These are phyloP conservation scores for Magnolia changhungtana DNA, from an alignment of 164 flowering plant species.

Conservation along the genomic window DNA sequence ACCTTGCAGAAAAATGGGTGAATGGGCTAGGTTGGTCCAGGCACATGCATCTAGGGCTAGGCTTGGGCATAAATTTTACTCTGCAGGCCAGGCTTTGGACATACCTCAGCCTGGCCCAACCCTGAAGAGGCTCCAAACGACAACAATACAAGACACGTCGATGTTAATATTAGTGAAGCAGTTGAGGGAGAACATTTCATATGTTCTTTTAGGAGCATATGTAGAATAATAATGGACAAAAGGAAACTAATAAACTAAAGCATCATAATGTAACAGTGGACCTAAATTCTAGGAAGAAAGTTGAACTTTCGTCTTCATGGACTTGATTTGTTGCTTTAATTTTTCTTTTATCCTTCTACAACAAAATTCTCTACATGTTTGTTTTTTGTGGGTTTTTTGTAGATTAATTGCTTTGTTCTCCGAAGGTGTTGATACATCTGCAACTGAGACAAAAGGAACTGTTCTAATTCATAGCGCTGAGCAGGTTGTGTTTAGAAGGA, in stretches of 20 bases:
- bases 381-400: slow-evolving; percentile 1
- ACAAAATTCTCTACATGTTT: background rate
- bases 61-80: too few species aligned
- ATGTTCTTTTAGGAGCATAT: too few species aligned
- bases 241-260: background rate
- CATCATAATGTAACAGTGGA: background rate
- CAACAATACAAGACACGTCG: too few species aligned
- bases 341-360: background rate
- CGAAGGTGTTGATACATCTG: slow-evolving; percentile 92
- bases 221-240: background rate
- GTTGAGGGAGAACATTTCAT: too few species aligned
- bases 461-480: slow-evolving; percentile 88
- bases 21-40: too few species aligned
- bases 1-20: too few species aligned
- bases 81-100: too few species aligned
- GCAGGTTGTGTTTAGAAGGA: slow-evolving; percentile 45
- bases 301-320: background rate
- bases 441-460: slow-evolving; percentile 91
- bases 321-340: background rate
- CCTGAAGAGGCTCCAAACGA: too few species aligned
- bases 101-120: too few species aligned
- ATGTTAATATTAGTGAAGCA: too few species aligned
- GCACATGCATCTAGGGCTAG: too few species aligned
- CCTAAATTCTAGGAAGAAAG: background rate
- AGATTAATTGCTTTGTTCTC: slow-evolving; percentile 93